Base-by-base conservation (phyloP, 2,329 filamentous ascomycete genomes). In the Onygena corvina region DNA sequence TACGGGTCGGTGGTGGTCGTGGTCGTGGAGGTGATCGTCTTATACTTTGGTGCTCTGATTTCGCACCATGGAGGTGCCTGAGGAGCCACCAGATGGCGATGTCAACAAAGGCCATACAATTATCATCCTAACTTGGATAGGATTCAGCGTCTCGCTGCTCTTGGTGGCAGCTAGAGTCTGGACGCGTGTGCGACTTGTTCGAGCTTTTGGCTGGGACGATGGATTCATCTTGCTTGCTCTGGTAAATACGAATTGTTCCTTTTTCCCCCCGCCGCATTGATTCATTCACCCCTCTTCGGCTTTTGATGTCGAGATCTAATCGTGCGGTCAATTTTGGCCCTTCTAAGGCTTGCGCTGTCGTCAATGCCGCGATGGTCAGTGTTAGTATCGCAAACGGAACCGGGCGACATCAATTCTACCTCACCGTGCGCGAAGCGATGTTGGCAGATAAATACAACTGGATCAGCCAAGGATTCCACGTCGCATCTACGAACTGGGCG, bases 401-500 rank as follows among this genome's bases (percentile, higher is more conserved):
- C 12, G 51, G 51, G 5, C 42, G 48, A 2, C 51, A 50, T 47
- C 36, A 49, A 16, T 50, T 34, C 16, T 50, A 52, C 29, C 27
- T 50, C 21, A 42, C 30, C n/a, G 31, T 47, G 14, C n/a, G 47
- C 14, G 31, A 52, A 27, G 47, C 46, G 33, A 38, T 52, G 38
- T 27, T 35, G 35, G 51, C 51, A 21, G 46, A 52, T 34, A 52
- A 52, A 34, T 52, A 40, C 34, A 52, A 50, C 9, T 52, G 48
- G 44, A 42, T 52, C 14, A 44, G 48, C 11, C 51, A 50, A 46
- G 42, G 48, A 14, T 50, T 52, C 20, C 48, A 50, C 27, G 48
- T 52, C 16, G 38, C 46, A 30, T 50, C 48, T 4, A 52, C 48
- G n/a, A 52, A 50, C 35, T 50, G 48, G 51, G 51, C 45, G 16